phyloP scores from a whole-genome alignment of 805 yeast species.

The Candida endomychidarum region DNA sequence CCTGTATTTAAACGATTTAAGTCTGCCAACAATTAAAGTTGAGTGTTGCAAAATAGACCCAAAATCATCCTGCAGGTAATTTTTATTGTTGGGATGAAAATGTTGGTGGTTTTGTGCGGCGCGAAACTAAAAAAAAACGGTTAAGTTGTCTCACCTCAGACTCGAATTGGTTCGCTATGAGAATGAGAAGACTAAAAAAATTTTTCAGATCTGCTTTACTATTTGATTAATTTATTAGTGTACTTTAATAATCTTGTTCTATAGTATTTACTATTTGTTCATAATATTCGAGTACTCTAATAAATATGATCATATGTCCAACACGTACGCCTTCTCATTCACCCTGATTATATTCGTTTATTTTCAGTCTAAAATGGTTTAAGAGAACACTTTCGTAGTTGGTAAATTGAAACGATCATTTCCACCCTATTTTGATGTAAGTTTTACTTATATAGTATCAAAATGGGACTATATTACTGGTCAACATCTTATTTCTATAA shows the following conservation, averaged over 20 bases:
- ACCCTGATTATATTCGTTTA: slow-evolving; percentile 50
- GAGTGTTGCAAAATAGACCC: slow-evolving; percentile 6
- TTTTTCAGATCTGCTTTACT: background rate
- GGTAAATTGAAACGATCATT: slow-evolving; percentile 43
- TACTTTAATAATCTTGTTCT: too few relatives aligned
- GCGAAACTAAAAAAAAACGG: slow-evolving; percentile 1
- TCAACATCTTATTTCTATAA: slow-evolving; percentile 20
- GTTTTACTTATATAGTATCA: slow-evolving; percentile 12
- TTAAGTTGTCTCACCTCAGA: background rate
- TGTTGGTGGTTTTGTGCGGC: too few relatives aligned
- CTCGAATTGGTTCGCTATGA: too few relatives aligned
- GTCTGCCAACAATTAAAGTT: slow-evolving; percentile 6
- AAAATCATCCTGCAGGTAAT: slow-evolving; percentile 3
- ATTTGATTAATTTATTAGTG: slow-evolving; percentile 2
- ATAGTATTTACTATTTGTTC: too few relatives aligned
- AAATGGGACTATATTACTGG: slow-evolving; percentile 32
- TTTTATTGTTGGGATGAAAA: slow-evolving; percentile 5
- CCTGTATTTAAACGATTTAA: too few relatives aligned
- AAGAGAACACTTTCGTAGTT: slow-evolving; percentile 47
- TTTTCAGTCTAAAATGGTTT: slow-evolving; percentile 47
- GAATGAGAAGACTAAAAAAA: background rate
- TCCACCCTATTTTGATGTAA: slow-evolving; percentile 42
- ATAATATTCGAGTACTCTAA: background rate
- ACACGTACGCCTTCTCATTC: slow-evolving; percentile 49
- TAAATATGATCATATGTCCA: slow-evolving; percentile 21